A percentile compares a stretch with the other conserved stretches of the same genome.
These are phyloP conservation scores for Talaromyces amestolkiae DNA, from an alignment of 2,329 filamentous ascomycete species.

Conservation along the genomic window DNA sequence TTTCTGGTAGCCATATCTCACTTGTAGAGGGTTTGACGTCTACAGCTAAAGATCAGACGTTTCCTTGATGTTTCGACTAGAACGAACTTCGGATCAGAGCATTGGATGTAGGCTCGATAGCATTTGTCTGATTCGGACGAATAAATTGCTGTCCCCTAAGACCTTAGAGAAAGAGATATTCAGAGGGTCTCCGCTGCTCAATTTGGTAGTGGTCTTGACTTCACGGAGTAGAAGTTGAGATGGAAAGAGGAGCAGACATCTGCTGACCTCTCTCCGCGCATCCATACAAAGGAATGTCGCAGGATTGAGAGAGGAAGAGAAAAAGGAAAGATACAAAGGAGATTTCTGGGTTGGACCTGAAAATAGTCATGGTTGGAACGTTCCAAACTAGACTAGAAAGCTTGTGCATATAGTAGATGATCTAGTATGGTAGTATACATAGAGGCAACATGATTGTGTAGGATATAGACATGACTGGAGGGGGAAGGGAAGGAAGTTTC, in stretches of 20 bases:
- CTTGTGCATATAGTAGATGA: background rate
- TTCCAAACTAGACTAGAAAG: background rate
- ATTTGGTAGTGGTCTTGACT: background rate
- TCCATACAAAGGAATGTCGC: background rate
- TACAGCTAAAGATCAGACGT: background rate
- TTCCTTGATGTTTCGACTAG: background rate
- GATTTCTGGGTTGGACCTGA: no score
- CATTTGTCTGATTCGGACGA: background rate
- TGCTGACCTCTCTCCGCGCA: background rate
- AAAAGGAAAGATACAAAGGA: background rate
- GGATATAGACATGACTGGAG: conserved; percentile 25
- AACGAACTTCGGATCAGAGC: background rate
- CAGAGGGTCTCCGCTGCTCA: background rate
- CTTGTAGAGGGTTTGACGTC: background rate
- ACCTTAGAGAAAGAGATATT: no score
- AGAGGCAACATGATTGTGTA: conserved; percentile 14
- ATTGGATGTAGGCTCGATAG: background rate
- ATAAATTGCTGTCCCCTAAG: background rate
- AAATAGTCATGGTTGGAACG: background rate
- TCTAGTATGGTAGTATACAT: background rate
- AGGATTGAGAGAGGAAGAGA: background rate
- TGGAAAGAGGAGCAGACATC: background rate
- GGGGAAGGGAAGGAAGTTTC: background rate
- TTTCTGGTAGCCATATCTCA: background rate
- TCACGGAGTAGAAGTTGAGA: background rate